Percentiles rank a stretch among this genome's conserved stretches.
Evolutionary conservation across 257 asterid genomes (phyloP).

Genomic region (Solanum piurae): DNA sequence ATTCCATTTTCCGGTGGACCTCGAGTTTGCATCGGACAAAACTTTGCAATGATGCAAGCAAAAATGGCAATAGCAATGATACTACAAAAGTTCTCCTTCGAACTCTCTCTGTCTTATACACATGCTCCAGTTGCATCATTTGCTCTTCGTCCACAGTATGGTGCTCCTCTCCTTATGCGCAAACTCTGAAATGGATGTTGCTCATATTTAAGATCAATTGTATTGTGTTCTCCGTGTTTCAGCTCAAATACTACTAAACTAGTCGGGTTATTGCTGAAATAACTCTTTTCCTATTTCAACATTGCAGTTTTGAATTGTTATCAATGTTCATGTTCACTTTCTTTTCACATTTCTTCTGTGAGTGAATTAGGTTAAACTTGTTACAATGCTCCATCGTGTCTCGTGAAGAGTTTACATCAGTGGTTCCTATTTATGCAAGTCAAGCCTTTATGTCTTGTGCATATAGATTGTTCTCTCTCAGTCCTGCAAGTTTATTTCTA

Average conservation of each 20-base stretch:
- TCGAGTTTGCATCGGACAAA: constrained; percentile 23
- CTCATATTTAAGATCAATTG: neutral
- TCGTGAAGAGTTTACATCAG: neutral
- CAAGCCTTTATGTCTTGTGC: no score
- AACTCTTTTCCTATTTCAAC: neutral
- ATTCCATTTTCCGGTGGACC: constrained; percentile 32
- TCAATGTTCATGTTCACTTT: neutral
- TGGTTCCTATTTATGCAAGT: neutral
- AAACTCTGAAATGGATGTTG: neutral
- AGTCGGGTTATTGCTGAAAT: neutral
- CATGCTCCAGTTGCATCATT: constrained; percentile 16
- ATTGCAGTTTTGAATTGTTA: neutral
- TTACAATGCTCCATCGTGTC: neutral
- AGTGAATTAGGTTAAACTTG: neutral
- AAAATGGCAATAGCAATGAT: constrained; percentile 22
- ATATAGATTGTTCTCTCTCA: no score
- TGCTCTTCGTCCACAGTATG: constrained; percentile 19
- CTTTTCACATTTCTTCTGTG: neutral
- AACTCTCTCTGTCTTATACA: constrained; percentile 21
- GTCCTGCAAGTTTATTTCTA: no score
- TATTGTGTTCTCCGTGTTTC: neutral
- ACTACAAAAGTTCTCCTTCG: constrained; percentile 15
- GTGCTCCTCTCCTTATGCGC: constrained; percentile 20
- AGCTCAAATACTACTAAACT: neutral
- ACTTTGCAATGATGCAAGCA: constrained; percentile 24